Conservation (phyloP, 1,284 basidiomycete species). For the Phellinidium pouzarii region DNA sequence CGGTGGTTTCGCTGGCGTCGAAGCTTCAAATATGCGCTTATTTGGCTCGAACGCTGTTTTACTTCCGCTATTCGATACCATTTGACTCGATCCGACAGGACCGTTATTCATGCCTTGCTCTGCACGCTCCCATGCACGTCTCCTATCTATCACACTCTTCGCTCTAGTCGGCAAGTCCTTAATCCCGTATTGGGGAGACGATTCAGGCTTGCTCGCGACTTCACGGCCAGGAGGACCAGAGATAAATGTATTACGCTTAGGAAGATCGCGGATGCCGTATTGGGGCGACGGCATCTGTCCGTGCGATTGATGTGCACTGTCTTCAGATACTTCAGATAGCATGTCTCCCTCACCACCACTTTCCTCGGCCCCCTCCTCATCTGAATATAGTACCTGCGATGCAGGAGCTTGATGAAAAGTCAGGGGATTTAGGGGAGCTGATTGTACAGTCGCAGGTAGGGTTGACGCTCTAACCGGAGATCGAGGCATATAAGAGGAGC, state of each 20-base stretch:
- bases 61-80: not conserved
- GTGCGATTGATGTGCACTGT: not conserved
- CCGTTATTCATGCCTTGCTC: conserved; percentile 12
- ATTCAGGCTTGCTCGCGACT: conserved; percentile 18
- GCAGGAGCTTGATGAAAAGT: not conserved
- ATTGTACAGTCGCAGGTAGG: not conserved
- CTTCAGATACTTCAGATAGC: not conserved
- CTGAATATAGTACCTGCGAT: too few species aligned
- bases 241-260: conserved; percentile 19
- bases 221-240: conserved; percentile 10
- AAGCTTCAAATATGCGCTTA: not conserved
- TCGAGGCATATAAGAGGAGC: not conserved
- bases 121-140: conserved; percentile 12
- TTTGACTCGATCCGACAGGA: not conserved
- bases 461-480: not conserved
- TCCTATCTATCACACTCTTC: conserved; percentile 15
- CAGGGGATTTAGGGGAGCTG: not conserved
- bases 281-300: conserved; percentile 16
- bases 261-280: conserved; percentile 27
- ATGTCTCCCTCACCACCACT: not conserved
- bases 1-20: not conserved
- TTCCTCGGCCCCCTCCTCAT: not conserved
- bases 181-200: conserved; percentile 18
- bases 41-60: not conserved
- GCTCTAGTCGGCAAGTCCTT: conserved; percentile 11